Percentiles rank a stretch among this genome's conserved stretches.
Conservation (phyloP, 768 basidiomycete genomes). For the Leucosporidium scottii region DNA sequence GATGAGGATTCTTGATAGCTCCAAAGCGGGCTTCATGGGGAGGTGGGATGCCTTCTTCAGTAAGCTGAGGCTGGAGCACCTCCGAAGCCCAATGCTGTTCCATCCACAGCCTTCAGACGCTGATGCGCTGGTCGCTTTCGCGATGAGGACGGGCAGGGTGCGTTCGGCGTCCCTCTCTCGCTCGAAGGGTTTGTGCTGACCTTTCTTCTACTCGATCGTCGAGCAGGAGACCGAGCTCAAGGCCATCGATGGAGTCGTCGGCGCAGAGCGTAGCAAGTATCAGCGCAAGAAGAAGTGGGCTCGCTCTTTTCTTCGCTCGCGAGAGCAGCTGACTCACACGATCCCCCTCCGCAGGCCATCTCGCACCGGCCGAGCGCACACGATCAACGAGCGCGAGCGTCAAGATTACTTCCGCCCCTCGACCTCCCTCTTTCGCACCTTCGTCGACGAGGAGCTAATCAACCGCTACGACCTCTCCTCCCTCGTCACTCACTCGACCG, state of each 20-base stretch:
- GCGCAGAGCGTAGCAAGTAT: constrained; percentile 34
- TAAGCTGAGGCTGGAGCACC: constrained; percentile 29
- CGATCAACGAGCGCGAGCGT: constrained; percentile 36
- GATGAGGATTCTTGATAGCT: constrained; percentile 30
- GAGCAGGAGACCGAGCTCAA: constrained; percentile 26
- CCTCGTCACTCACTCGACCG: constrained; percentile 18
- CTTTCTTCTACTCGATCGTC: too few species aligned
- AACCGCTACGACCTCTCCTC: constrained; percentile 28
- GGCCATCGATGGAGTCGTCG: constrained; percentile 36
- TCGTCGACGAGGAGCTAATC: constrained; percentile 30
- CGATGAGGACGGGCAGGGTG: constrained; percentile 8
- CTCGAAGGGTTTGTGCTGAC: too few species aligned
- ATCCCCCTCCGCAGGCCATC: not conserved
- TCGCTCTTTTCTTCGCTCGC: not conserved
- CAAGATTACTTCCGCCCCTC: constrained; percentile 37
- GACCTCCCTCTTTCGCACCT: constrained; percentile 26
- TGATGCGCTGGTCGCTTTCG: constrained; percentile 35
- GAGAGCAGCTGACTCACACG: not conserved
- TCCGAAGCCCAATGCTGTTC: constrained; percentile 38
- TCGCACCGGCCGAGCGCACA: constrained; percentile 12
- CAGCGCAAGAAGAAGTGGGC: constrained; percentile 32
- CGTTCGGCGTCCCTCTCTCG: too few species aligned
- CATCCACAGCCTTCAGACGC: constrained; percentile 35
- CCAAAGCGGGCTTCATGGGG: constrained; percentile 12
- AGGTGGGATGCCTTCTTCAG: constrained; percentile 32